These are phyloP conservation scores for Circinella minor DNA, from an alignment of 371 early-diverging fungal species.

Conservation along the genomic window DNA sequence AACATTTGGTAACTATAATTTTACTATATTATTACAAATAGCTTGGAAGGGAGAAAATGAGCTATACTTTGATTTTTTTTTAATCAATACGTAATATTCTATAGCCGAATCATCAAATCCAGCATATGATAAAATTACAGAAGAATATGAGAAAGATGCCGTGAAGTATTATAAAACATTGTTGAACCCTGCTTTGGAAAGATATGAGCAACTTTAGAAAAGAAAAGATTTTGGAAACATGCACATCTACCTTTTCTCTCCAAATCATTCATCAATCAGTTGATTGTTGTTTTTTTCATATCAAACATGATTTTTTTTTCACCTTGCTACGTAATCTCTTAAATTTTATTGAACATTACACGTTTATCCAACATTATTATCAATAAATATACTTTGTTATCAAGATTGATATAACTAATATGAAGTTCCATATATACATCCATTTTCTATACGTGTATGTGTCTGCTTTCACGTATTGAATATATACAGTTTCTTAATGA, in stretches of 20 bases:
- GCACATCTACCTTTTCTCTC: not conserved
- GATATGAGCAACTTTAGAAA: not conserved
- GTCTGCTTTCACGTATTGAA: too few relatives aligned
- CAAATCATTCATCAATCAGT: too few relatives aligned
- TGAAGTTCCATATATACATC: too few relatives aligned
- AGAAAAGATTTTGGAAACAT: not conserved
- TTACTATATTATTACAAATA: too few relatives aligned
- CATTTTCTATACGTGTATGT: too few relatives aligned
- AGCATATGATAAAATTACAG: not conserved
- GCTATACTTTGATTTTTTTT: not conserved
- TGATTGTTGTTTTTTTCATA: too few relatives aligned
- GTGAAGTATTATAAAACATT: not conserved
- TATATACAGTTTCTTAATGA: too few relatives aligned
- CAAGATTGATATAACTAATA: too few relatives aligned
- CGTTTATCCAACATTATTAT: too few relatives aligned
- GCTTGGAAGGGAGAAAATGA: too few relatives aligned
- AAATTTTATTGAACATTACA: not conserved
- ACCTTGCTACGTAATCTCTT: slow-evolving; percentile 1
- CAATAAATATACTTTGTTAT: too few relatives aligned
- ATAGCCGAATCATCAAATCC: not conserved
- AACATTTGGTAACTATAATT: slow-evolving; percentile 10
- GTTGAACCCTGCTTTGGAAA: not conserved
- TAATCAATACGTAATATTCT: not conserved
- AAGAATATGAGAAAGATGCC: not conserved
- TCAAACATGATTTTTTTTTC: not conserved